A percentile compares a stretch with the other conserved stretches of the same genome.
These are phyloP conservation scores for Elsinoe perseae DNA, from an alignment of 2,329 filamentous ascomycete genomes.

Conservation along the genomic window DNA sequence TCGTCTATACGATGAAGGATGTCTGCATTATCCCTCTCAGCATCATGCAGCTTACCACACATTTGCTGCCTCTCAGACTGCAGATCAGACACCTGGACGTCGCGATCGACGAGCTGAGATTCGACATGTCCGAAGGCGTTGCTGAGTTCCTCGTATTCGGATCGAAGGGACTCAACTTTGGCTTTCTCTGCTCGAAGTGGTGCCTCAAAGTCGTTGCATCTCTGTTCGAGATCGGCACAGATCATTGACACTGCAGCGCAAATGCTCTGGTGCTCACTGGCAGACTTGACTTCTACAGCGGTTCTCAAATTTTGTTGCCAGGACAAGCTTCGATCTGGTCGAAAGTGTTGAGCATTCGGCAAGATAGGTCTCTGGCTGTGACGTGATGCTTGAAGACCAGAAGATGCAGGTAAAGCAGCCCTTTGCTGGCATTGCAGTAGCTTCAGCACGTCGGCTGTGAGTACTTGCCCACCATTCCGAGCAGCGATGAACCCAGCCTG, in stretches of 20 bases:
- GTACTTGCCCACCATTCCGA: background rate
- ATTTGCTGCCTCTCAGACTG: constrained; percentile 35
- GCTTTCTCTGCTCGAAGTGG: constrained; percentile 43
- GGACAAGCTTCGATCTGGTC: constrained; percentile 24
- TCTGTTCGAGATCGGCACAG: constrained; percentile 49
- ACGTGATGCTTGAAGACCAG: no score
- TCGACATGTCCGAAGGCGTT: constrained; percentile 33
- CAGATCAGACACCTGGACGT: constrained; percentile 32
- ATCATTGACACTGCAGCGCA: constrained; percentile 44
- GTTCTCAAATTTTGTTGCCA: constrained; percentile 44
- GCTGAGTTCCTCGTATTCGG: constrained; percentile 32
- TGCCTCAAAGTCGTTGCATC: constrained; percentile 49
- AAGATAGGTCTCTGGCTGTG: background rate
- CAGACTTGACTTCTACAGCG: constrained; percentile 38
- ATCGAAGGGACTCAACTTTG: constrained; percentile 29
- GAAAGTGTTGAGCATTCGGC: background rate
- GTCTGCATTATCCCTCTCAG: constrained; percentile 34
- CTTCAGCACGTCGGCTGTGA: background rate
- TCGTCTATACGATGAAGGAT: constrained; percentile 30
- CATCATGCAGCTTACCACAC: constrained; percentile 31
- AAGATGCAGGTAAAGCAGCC: no score
- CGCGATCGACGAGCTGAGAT: constrained; percentile 31
- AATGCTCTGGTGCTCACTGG: constrained; percentile 40
- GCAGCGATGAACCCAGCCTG: background rate
- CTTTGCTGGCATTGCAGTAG: background rate